Evolutionary conservation across 2,329 filamentous ascomycete genomes (phyloP), one percentile per base, ranked within the genome.

Genomic region (Helotiales sp.): DNA sequence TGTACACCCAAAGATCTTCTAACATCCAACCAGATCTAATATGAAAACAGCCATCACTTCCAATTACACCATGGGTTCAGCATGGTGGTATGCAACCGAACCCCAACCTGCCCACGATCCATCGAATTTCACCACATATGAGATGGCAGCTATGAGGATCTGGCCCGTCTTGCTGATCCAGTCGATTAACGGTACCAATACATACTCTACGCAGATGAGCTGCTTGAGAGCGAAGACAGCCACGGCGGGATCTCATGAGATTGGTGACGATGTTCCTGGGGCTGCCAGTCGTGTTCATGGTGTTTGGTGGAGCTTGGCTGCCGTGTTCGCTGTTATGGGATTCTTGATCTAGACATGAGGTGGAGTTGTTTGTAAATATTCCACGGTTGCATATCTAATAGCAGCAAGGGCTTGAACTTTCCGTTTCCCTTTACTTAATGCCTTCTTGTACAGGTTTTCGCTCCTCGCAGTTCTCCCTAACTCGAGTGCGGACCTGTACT

Each of bases 141-240:
- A 49, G 8, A 49, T 8, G 10, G 45, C 45, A 15, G 37, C 37
- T 2, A 40, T 15, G 37, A 40, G 37, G 37, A 62, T 64, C 10
- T 68, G 54, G 63, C 65, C 63, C 6, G 63, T 68, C 32, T 6
- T 68, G 13, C 15, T 67, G 1, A 64, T 67, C 10, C 62, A 67
- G 49, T 10, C 24, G 26, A 34, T 15, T 10, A 50, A 37, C 7
- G 28, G n/a, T 26, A 30, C 26, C 13, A 20, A 57, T 49, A 45
- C 24, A 24, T 15, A 24, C 22, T 30, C 28, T 13, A 50, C 49
- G 6, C 24, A 24, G 22, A 64, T 62, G 60, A 61, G 59, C n/a
- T 70, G 62, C 54, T 61, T 70, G 65, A 61, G 60, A 34, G 68
- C 65, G 2, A 54, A 40, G 24, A 57, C 26, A 13, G 61, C 54